Base-by-base conservation (phyloP, 2,329 filamentous ascomycete species). In the Fusarium citri region DNA sequence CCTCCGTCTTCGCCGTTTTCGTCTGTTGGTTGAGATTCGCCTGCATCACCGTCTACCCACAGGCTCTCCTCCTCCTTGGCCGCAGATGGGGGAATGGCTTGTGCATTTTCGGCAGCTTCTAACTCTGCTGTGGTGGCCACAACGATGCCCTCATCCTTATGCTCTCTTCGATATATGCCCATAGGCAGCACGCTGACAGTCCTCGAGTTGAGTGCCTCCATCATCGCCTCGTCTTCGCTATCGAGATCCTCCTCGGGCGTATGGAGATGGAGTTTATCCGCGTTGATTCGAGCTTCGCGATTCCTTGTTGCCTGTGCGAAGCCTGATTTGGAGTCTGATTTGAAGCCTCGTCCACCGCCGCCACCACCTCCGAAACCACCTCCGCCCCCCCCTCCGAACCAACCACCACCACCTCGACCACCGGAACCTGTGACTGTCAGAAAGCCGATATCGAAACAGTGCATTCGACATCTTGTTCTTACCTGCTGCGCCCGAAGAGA, bases 121-220 rank as follows among this genome's bases (percentile, higher is more conserved):
- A 88, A 80, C 69, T 89, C 87, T 40, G 85, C 86, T n/a, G 85
- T 84, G 0, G 86, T 88, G 14, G 86, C 84, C 49, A 88, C 84
- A 55, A 85, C 80, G 30, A 87, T 77, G n/a, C 83, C 84, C 25
- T 83, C 80, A 18, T 88, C 84, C 74, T 87, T 84, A 71, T 87
- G 85, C 68, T 87, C 84, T 64, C 81, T 80, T 64, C 87, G 83
- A 68, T 83, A 82, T 68, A 89, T 87, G 50, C 86, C 86, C 80
- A 89, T 85, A 18, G 87, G 87, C 69, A 88, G 80, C 22, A 83
- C 75, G 53, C 72, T 79, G 63, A 72, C 73, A 49, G 74, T 50
- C 22, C 71, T 76, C 28, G 72, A 69, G 61, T 74, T 76, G 10
- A 81, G 76, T 4, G 78, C 79, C 14, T 72, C 76, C 47, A 81